Evolutionary conservation across 768 basidiomycete species (phyloP).

Genomic region (Russula griseocarnosa): DNA sequence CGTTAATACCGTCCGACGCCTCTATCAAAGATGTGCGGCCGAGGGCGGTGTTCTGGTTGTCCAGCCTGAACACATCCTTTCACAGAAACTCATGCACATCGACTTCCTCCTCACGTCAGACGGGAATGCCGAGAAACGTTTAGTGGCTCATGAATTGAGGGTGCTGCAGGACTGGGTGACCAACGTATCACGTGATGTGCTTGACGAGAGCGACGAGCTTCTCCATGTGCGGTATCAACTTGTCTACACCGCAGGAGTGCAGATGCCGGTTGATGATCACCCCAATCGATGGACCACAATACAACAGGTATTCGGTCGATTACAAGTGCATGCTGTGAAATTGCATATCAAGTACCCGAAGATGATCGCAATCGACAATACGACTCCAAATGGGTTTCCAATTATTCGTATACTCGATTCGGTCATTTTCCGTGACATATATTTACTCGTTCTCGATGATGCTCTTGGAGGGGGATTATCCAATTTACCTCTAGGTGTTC

Average conservation of each 20-base stretch:
- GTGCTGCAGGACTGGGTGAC: background rate
- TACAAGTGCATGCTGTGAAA: constrained; percentile 26
- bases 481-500: constrained; percentile 2
- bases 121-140: background rate
- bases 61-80: constrained; percentile 54
- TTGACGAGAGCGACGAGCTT: constrained; percentile 34
- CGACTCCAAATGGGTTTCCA: constrained; percentile 3
- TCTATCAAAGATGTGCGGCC: constrained; percentile 41
- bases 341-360: background rate
- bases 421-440: background rate
- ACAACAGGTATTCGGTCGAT: constrained; percentile 40
- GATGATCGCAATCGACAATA: background rate
- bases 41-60: constrained; percentile 44
- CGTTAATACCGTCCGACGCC: constrained; percentile 29
- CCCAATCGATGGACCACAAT: constrained; percentile 44
- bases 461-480: constrained; percentile 5
- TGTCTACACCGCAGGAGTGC: constrained; percentile 44
- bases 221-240: constrained; percentile 47
- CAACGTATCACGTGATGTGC: constrained; percentile 16
- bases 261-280: constrained; percentile 38
- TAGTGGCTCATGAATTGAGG: background rate
- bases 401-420: constrained; percentile 7
- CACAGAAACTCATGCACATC: constrained; percentile 46
- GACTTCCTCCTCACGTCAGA: constrained; percentile 34
- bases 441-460: constrained; percentile 4